Conservation (phyloP, 805 yeast species). For the Cyberlindnera suaveolens region DNA sequence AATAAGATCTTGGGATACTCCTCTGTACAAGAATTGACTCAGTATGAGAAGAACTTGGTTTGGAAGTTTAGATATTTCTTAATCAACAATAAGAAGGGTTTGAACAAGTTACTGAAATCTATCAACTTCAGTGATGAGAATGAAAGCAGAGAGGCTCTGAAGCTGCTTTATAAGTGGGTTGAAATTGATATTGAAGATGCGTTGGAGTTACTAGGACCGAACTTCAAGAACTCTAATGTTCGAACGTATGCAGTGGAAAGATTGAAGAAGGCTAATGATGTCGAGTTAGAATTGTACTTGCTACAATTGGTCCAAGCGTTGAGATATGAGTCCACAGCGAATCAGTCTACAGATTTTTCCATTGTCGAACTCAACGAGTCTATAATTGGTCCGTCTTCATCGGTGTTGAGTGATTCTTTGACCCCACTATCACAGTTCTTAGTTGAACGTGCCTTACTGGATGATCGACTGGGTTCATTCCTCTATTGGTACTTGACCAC, state of each 20-base stretch:
- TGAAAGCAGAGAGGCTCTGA: slow-evolving; percentile 76
- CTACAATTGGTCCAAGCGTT: slow-evolving; percentile 90
- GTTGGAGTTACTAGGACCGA: slow-evolving; percentile 75
- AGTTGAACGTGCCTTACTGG: slow-evolving; percentile 61
- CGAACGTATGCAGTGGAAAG: slow-evolving; percentile 87
- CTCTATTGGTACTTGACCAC: slow-evolving; percentile 91
- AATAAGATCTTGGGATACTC: slow-evolving; percentile 66
- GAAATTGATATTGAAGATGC: slow-evolving; percentile 81
- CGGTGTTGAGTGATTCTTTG: slow-evolving; percentile 17
- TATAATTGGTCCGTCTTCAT: slow-evolving; percentile 16
- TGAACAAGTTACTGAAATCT: slow-evolving; percentile 80
- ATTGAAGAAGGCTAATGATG: slow-evolving; percentile 68
- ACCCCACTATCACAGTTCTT: slow-evolving; percentile 74
- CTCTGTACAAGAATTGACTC: slow-evolving; percentile 74
- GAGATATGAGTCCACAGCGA: slow-evolving; percentile 54
- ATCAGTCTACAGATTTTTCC: slow-evolving; percentile 27
- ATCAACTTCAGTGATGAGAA: slow-evolving; percentile 82
- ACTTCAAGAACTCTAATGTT: slow-evolving; percentile 65
- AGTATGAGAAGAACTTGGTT: slow-evolving; percentile 76
- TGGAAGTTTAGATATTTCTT: slow-evolving; percentile 89
- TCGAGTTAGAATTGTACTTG: slow-evolving; percentile 73
- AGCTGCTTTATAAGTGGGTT: slow-evolving; percentile 62
- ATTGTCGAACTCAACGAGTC: slow-evolving; percentile 29
- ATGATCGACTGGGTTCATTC: slow-evolving; percentile 66
- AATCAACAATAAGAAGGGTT: slow-evolving; percentile 57